Evolutionary conservation across 129 eudicot species (phyloP).

Genomic region (Solidago caesia): DNA sequence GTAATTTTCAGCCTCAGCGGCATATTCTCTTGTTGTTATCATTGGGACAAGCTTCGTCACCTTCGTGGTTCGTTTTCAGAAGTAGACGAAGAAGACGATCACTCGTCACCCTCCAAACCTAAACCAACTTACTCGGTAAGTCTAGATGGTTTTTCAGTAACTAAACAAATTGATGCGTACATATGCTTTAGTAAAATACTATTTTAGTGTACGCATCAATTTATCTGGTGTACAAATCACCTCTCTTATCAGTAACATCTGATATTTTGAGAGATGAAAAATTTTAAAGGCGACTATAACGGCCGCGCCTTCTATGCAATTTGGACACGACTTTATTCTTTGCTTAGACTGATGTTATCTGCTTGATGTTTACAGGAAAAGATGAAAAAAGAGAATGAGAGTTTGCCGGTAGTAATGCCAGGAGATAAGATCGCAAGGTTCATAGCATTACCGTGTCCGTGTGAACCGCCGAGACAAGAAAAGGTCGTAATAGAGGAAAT

Average conservation of each 20-base stretch:
- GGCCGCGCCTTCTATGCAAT: background rate
- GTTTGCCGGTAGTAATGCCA: background rate
- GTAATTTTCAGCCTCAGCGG: conserved; percentile 3
- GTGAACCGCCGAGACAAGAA: conserved; percentile 1
- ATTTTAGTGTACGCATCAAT: no score
- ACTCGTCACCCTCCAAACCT: background rate
- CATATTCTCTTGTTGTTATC: conserved; percentile 1
- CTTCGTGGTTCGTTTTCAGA: background rate
- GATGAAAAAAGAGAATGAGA: background rate
- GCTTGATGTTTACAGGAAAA: background rate
- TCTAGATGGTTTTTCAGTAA: background rate
- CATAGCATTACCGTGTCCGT: conserved; percentile 1
- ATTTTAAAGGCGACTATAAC: background rate
- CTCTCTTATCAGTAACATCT: no score
- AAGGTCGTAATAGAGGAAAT: background rate
- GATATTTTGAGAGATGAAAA: no score
- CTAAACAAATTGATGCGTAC: no score
- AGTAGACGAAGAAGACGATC: background rate
- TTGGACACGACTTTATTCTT: no score
- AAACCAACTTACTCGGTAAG: background rate
- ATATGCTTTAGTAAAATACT: no score
- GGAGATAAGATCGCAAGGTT: background rate
- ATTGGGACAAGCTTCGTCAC: conserved; percentile 16
- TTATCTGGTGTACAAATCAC: no score
- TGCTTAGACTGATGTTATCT: no score